Base-by-base conservation (phyloP, 495 filamentous ascomycete genomes). In the Friedmanniomyces simplex region DNA sequence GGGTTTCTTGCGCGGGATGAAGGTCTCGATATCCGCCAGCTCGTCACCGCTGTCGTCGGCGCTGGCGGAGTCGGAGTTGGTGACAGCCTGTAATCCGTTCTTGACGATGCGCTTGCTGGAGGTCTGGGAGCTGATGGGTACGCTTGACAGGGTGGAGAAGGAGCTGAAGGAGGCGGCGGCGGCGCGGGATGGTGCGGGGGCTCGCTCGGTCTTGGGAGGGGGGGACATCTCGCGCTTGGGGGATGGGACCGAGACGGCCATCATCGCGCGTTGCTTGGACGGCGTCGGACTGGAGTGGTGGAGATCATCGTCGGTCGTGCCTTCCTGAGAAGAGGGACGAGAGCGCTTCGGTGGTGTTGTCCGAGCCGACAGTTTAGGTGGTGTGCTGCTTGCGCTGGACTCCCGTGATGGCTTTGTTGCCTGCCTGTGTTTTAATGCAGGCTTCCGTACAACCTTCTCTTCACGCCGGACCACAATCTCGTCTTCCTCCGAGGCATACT, bases 51-150 rank as follows among this genome's bases (percentile, higher is more conserved):
- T 55, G 45, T 46, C 47, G 43, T 57, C 54, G 5, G 18, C 52
- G 51, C 59, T 62, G 36, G 39, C 59, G 20, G 57, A 62, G 57
- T 62, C 59, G 11, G 59, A 62, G 37, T 62, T 65, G 21, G 57
- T 60, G 22, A 63, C 61, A 4, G 56, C 61, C 39, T 59, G 56
- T 12, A 63, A 4, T 7, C 61, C 61, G 36, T 47, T 21, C 49
- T 49, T 55, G 10, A 59, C 34, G 12, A 60, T 34, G 1, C 61
- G 22, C 26, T 36, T 50, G 48, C 61, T 63, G 22, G 57, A 63
- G 48, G 43, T 59, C 41, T 63, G 61, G 4, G 61, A 55, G 45
- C 61, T 63, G 13, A 56, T 22, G 7, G 57, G 61, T 12, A 60
- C 22, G 30, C 45, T 55, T 14, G 60, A 59, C 8, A 63, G 28